phyloP scores from a whole-genome alignment of 345 rosid species.

The Raphanus raphanistrum region DNA sequence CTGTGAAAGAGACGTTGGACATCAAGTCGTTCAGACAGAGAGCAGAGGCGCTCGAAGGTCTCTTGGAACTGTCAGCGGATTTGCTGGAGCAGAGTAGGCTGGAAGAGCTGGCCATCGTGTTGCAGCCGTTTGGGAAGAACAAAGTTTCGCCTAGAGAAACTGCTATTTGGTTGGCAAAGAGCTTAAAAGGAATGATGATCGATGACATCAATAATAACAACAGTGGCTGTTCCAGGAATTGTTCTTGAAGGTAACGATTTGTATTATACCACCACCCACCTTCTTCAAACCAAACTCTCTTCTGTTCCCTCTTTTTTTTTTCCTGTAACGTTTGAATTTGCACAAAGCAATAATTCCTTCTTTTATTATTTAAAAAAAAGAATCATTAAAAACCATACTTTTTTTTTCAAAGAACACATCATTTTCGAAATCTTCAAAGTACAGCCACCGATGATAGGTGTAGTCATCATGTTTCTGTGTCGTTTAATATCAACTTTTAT shows the following conservation, averaged over 20 bases:
- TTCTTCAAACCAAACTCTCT: constrained; percentile 6
- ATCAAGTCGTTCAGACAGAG: constrained; percentile 89
- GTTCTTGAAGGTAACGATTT: constrained; percentile 22
- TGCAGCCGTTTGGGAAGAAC: constrained; percentile 94
- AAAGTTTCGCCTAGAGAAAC: constrained; percentile 98
- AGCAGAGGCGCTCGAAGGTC: constrained; percentile 98
- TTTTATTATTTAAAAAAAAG: not conserved
- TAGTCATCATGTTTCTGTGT: not conserved
- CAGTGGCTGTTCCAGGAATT: constrained; percentile 32
- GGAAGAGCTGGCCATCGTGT: constrained; percentile 90
- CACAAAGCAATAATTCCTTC: constrained; percentile 26
- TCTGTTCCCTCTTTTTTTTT: constrained; percentile 2
- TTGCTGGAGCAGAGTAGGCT: constrained; percentile 78
- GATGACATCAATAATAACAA: constrained; percentile 53
- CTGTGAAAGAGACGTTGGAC: constrained; percentile 67
- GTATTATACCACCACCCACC: not conserved
- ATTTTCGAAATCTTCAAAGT: constrained; percentile 19
- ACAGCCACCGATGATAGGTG: constrained; percentile 5
- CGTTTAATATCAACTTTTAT: not conserved
- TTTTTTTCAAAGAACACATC: not conserved
- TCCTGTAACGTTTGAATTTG: constrained; percentile 7
- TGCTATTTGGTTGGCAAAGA: constrained; percentile 95
- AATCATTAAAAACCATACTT: not conserved
- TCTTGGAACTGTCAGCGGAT: constrained; percentile 88
- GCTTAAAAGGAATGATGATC: constrained; percentile 93